Percentiles rank a stretch among this genome's conserved stretches.
Evolutionary conservation across 176 grass and related monocot genomes (phyloP).

Genomic region (Raddia guianensis): DNA sequence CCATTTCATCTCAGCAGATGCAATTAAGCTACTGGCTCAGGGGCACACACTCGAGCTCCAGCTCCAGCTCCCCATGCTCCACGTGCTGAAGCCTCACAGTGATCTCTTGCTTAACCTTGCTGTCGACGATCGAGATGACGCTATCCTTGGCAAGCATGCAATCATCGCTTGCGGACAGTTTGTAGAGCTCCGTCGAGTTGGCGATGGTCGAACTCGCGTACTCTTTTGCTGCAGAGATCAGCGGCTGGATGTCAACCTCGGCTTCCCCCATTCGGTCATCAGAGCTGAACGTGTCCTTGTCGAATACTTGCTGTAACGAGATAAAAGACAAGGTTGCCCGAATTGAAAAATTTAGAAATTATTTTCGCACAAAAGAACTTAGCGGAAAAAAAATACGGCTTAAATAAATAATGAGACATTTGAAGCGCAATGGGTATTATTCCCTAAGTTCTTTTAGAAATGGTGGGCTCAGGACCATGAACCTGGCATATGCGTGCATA

Average conservation of each 20-base stretch:
- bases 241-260: slow-evolving; percentile 79
- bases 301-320: slow-evolving; percentile 68
- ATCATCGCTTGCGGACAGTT: slow-evolving; percentile 65
- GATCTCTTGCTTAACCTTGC: slow-evolving; percentile 84
- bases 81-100: slow-evolving; percentile 79
- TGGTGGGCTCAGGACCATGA: too few species aligned
- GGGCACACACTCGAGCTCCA: slow-evolving; percentile 87
- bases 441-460: too few species aligned
- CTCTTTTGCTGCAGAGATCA: slow-evolving; percentile 75
- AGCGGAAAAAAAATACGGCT: not conserved
- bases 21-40: slow-evolving; percentile 79
- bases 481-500: too few species aligned
- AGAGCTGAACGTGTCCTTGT: slow-evolving; percentile 91
- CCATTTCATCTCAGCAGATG: slow-evolving; percentile 8
- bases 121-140: slow-evolving; percentile 56
- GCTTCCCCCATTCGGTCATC: slow-evolving; percentile 95
- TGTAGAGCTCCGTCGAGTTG: slow-evolving; percentile 55
- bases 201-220: slow-evolving; percentile 54
- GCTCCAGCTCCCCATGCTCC: slow-evolving; percentile 75
- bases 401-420: not conserved
- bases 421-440: not conserved
- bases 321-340: not conserved
- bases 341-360: not conserved
- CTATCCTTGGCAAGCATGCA: slow-evolving; percentile 71
- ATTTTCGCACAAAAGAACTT: not conserved